Evolutionary conservation across 23 red algal species (phyloP).

Genomic region (Agarophyton chilense): DNA sequence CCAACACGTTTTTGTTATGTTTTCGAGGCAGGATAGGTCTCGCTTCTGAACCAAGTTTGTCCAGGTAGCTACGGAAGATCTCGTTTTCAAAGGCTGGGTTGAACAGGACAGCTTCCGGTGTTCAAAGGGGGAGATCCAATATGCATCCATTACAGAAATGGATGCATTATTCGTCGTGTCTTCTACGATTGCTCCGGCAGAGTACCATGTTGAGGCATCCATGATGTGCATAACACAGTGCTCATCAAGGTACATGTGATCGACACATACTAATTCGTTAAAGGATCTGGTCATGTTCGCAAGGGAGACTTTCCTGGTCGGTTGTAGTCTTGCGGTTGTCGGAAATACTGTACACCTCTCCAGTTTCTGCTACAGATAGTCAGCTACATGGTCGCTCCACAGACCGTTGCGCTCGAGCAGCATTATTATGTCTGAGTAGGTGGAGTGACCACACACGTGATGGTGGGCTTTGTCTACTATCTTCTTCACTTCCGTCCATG

Average conservation of each 20-base stretch:
- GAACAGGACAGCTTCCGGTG: constrained; percentile 27
- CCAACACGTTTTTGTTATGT: constrained; percentile 63
- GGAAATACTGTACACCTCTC: constrained; percentile 22
- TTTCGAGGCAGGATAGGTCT: constrained; percentile 28
- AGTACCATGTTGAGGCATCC: not conserved
- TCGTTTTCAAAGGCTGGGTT: too few species aligned
- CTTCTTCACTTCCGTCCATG: too few species aligned
- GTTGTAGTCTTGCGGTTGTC: too few species aligned
- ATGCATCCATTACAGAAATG: not conserved
- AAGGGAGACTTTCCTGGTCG: too few species aligned
- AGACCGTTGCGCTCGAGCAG: constrained; percentile 21
- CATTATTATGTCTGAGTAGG: constrained; percentile 11
- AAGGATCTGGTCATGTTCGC: too few species aligned
- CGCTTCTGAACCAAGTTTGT: not conserved
- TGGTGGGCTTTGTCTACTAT: too few species aligned
- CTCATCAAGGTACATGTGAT: constrained; percentile 24
- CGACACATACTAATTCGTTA: too few species aligned
- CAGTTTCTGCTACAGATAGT: not conserved
- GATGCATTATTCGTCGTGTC: too few species aligned
- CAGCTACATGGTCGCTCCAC: not conserved
- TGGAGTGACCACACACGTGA: too few species aligned
- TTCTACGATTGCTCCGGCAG: too few species aligned
- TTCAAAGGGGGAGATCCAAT: constrained; percentile 33
- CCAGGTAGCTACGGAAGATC: too few species aligned
- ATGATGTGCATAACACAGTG: not conserved